A percentile compares a stretch with the other conserved stretches of the same genome.
Evolutionary conservation across 2,329 filamentous ascomycete genomes (phyloP).

Genomic region (Fusarium sp.): DNA sequence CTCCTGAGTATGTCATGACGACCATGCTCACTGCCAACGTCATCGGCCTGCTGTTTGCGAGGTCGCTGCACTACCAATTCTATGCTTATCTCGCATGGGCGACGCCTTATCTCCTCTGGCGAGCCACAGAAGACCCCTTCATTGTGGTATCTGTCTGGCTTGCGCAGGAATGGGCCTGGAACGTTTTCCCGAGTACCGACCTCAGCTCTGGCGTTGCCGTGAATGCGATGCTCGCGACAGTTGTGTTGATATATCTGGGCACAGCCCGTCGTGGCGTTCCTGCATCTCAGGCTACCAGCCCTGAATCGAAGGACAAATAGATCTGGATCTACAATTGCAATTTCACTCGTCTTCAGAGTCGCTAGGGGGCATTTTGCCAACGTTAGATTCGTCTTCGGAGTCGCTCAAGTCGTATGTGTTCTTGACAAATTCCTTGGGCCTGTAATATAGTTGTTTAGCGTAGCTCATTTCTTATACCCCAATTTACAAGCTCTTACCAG

Average conservation of each 20-base stretch:
- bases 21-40: slow-evolving; percentile 82
- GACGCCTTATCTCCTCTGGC: slow-evolving; percentile 90
- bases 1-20: slow-evolving; percentile 81
- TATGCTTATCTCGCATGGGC: slow-evolving; percentile 93
- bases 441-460: slow-evolving; percentile 54
- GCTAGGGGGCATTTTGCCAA: slow-evolving; percentile 88
- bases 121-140: slow-evolving; percentile 77
- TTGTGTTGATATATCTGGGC: slow-evolving; percentile 74
- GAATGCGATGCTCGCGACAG: slow-evolving; percentile 76
- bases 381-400: slow-evolving; percentile 83
- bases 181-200: slow-evolving; percentile 85
- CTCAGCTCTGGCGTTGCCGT: slow-evolving; percentile 76
- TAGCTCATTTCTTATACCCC: slow-evolving; percentile 21
- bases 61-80: slow-evolving; percentile 95
- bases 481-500: slow-evolving; percentile 71
- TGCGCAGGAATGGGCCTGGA: slow-evolving; percentile 93
- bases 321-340: slow-evolving; percentile 34
- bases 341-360: slow-evolving; percentile 76
- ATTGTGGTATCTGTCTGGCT: slow-evolving; percentile 80
- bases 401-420: slow-evolving; percentile 73
- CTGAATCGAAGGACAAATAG: slow-evolving; percentile 53
- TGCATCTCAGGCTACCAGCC: slow-evolving; percentile 29
- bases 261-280: slow-evolving; percentile 60
- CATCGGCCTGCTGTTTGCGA: slow-evolving; percentile 87
- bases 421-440: slow-evolving; percentile 86